Base-by-base conservation (phyloP, 768 basidiomycete genomes). In the Boletus reticulatus region DNA sequence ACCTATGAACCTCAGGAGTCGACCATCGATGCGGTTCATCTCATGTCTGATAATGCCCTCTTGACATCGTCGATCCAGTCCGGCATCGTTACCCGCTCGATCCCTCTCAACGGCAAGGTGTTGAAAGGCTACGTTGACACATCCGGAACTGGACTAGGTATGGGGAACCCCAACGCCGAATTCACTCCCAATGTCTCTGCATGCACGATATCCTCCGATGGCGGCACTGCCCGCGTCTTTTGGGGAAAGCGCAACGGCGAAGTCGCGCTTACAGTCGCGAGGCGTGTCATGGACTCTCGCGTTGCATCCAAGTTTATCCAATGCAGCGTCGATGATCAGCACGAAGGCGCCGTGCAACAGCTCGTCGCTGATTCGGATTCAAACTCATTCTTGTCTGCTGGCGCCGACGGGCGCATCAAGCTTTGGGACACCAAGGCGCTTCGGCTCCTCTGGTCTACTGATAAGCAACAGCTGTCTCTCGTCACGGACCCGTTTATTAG, bases 161-260 rank as follows among this genome's bases (percentile, higher is more conserved):
- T 83, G 49, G 87, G 86, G 4, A 90, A 91, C 61, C 88, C 87
- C 4, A 89, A 90, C 60, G 80, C 80, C 13, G 88, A 91, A 62
- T 87, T 91, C 57, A 78, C 81, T 1, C 87, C 88, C 3, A 77
- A 89, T 49, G 78, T 90, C 12, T 81, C 85, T 14, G 67, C 77
- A 0, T 87, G 85, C 56, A 72, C 76, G 5, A 70, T 91, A 22
- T 62, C 78, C 17, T 85, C 88, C 0, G 80, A 83, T 24, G 85
- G 87, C 5, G 81, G 81, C 6, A 84, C 84, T 1, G 89, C 82
- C 11, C 83, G 82, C 52, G 76, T 89, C 13, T 72, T 83, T 7
- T 93, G 91, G 92, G 92, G 90, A 5, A 87, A 83, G 62, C 73
- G 76, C 24, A 81, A 78, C 47, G 92, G 91, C 29, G 83, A 84